These are phyloP conservation scores for Trifolium dubium DNA, from an alignment of 306 rosid species.

Conservation along the genomic window DNA sequence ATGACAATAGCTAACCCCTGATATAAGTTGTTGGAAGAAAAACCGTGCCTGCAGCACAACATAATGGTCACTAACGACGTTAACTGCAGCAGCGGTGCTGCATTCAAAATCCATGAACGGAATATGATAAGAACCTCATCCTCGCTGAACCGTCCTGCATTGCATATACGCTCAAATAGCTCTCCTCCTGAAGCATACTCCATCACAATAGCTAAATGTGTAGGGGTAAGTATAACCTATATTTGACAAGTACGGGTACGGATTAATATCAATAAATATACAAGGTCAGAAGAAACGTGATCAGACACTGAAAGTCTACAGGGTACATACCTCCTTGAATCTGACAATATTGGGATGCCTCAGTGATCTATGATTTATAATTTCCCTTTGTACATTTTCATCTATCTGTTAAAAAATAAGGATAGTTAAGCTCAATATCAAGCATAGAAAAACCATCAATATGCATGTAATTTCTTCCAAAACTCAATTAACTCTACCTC, in stretches of 20 bases:
- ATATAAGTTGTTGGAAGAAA: conserved; percentile 94
- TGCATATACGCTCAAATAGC: conserved; percentile 95
- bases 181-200: conserved; percentile 98
- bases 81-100: conserved; percentile 12
- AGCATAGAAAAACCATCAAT: conserved; percentile 8
- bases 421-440: conserved; percentile 29
- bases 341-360: conserved; percentile 98
- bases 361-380: conserved; percentile 91
- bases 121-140: conserved; percentile 72
- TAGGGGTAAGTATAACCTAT: conserved; percentile 85
- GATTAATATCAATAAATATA: conserved; percentile 10
- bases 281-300: conserved; percentile 13
- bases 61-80: conserved; percentile 35
- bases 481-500: neutral
- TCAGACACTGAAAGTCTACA: conserved; percentile 30
- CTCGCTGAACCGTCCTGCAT: conserved; percentile 89
- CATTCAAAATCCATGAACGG: conserved; percentile 24
- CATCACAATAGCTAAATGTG: conserved; percentile 95
- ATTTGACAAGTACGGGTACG: conserved; percentile 19
- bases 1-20: conserved; percentile 96
- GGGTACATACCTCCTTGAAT: conserved; percentile 85
- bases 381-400: conserved; percentile 92
- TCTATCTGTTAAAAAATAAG: conserved; percentile 71
- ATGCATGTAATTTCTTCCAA: conserved; percentile 21
- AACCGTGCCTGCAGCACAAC: conserved; percentile 81